These are phyloP conservation scores for Aspergillus eucalypticola DNA, from an alignment of 2,329 filamentous ascomycete genomes.

Conservation along the genomic window DNA sequence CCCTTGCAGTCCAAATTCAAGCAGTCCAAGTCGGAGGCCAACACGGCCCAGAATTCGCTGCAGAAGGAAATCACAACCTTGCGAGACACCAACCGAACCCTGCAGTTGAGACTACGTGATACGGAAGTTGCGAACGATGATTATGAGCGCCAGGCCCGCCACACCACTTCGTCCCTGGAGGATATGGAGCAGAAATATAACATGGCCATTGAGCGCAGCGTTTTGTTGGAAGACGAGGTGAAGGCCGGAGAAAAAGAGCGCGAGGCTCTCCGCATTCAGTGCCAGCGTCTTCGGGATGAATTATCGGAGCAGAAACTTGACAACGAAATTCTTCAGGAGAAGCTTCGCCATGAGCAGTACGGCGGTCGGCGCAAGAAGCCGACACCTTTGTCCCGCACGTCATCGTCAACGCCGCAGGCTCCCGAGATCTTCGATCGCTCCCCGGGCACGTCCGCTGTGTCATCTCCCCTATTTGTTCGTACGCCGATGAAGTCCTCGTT, in stretches of 20 bases:
- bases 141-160: conserved; percentile 92
- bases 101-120: conserved; percentile 83
- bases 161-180: conserved; percentile 92
- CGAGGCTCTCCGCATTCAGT: conserved; percentile 83
- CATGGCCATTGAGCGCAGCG: conserved; percentile 83
- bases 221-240: conserved; percentile 94
- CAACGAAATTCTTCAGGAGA: conserved; percentile 90
- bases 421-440: conserved; percentile 71
- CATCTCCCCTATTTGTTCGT: conserved; percentile 85
- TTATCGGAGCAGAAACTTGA: conserved; percentile 92
- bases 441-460: conserved; percentile 76
- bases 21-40: conserved; percentile 87
- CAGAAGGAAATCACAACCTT: conserved; percentile 96
- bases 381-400: conserved; percentile 48
- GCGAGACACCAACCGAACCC: conserved; percentile 76
- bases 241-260: conserved; percentile 88
- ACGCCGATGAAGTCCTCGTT: conserved; percentile 72
- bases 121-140: conserved; percentile 98
- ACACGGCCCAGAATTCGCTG: conserved; percentile 75
- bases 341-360: conserved; percentile 71
- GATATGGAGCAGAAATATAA: conserved; percentile 98
- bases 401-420: conserved; percentile 59
- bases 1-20: conserved; percentile 80
- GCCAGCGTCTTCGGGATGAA: conserved; percentile 86
- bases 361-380: conserved; percentile 55